phyloP scores from a whole-genome alignment of 2,329 filamentous ascomycete species.

The Colletotrichum orbiculare region DNA sequence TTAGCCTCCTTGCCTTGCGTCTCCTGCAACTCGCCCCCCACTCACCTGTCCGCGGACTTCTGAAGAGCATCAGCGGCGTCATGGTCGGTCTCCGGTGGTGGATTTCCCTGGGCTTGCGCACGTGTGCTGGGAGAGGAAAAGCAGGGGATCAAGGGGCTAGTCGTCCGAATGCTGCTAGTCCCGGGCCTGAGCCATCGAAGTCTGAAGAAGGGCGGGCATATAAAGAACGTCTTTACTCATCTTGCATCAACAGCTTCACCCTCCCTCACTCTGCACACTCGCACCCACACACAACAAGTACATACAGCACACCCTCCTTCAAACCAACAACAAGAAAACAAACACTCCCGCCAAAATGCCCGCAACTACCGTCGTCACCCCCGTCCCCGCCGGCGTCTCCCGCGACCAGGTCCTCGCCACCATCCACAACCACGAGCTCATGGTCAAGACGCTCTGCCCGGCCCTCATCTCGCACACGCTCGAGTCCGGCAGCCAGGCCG shows the following conservation, averaged over 20 bases:
- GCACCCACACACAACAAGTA: neutral
- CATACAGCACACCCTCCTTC: neutral
- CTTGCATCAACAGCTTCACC: constrained; percentile 13
- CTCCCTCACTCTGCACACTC: neutral
- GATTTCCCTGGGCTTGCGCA: neutral
- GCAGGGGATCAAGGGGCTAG: neutral
- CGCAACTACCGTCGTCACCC: constrained; percentile 25
- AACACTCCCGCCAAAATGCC: constrained; percentile 17
- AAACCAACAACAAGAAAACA: neutral
- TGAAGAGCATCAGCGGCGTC: constrained; percentile 28
- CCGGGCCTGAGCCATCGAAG: constrained; percentile 17
- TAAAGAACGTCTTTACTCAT: constrained; percentile 30
- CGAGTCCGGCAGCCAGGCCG: constrained; percentile 28
- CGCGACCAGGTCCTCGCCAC: constrained; percentile 21
- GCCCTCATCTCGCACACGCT: constrained; percentile 31
- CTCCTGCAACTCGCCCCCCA: constrained; percentile 28
- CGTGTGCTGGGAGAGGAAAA: neutral
- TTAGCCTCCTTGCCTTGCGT: constrained; percentile 31
- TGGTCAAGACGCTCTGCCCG: constrained; percentile 36
- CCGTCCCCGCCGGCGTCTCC: constrained; percentile 33
- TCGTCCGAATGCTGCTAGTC: constrained; percentile 11
- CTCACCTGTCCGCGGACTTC: constrained; percentile 1
- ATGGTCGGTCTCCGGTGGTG: constrained; percentile 2
- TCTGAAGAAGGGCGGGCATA: constrained; percentile 1
- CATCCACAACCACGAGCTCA: constrained; percentile 35